Conservation (phyloP, 1,139 yeast genomes). For the Kazachstania sp. region DNA sequence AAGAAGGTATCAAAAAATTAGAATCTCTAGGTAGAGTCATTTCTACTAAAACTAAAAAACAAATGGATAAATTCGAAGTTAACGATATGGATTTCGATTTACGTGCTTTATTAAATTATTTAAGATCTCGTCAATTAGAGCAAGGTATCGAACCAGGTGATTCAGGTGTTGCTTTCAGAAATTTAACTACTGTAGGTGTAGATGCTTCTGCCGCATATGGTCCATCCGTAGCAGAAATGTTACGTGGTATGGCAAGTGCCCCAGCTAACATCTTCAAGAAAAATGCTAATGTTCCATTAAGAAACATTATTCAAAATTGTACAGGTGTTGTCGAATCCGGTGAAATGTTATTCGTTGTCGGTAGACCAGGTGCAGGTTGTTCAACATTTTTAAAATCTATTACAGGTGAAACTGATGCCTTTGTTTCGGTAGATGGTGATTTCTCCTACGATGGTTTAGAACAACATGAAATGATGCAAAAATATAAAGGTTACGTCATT, state of each 20-base stretch:
- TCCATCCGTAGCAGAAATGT: slow-evolving; percentile 40
- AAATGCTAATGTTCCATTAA: slow-evolving; percentile 35
- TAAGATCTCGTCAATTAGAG: slow-evolving; percentile 31
- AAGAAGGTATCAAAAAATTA: slow-evolving; percentile 32
- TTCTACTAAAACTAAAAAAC: slow-evolving; percentile 35
- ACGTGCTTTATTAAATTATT: slow-evolving; percentile 34
- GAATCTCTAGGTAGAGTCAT: slow-evolving; percentile 37
- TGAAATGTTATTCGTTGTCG: slow-evolving; percentile 53
- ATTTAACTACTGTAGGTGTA: slow-evolving; percentile 42
- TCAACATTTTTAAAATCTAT: slow-evolving; percentile 48
- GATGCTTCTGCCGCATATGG: slow-evolving; percentile 47
- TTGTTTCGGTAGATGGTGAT: slow-evolving; percentile 37
- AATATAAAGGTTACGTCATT: slow-evolving; percentile 44
- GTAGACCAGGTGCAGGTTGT: slow-evolving; percentile 64
- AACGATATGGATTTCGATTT: slow-evolving; percentile 37
- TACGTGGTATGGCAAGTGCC: slow-evolving; percentile 29
- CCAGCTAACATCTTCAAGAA: slow-evolving; percentile 25
- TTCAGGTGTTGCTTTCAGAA: slow-evolving; percentile 42
- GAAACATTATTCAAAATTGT: slow-evolving; percentile 40
- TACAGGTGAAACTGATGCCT: slow-evolving; percentile 43
- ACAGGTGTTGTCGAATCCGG: slow-evolving; percentile 49
- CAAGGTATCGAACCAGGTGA: slow-evolving; percentile 42
- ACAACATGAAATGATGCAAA: slow-evolving; percentile 41
- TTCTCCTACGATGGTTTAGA: slow-evolving; percentile 46
- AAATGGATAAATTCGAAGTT: slow-evolving; percentile 33